Evolutionary conservation across 2,329 filamentous ascomycete species (phyloP).

Genomic region (Botrytis paeoniae): DNA sequence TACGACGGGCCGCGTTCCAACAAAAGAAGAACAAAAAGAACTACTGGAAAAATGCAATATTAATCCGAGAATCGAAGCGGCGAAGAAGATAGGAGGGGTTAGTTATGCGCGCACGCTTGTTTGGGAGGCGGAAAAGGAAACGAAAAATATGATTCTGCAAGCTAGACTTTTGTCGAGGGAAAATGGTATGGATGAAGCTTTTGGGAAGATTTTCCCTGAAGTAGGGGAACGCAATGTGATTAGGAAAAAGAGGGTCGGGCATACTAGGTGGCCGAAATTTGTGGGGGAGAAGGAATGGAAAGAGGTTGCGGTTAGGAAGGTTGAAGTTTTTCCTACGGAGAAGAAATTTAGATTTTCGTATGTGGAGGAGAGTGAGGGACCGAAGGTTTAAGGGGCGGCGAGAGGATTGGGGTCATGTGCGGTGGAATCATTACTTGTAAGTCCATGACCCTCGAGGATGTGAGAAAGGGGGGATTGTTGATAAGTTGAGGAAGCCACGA

Average conservation of each 20-base stretch:
- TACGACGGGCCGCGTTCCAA: not conserved
- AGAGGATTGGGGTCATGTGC: too few species aligned
- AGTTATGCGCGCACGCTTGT: not conserved
- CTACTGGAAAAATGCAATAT: not conserved
- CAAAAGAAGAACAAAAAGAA: not conserved
- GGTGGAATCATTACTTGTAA: not conserved
- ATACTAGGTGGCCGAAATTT: conserved; percentile 3
- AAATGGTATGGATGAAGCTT: not conserved
- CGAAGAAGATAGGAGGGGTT: not conserved
- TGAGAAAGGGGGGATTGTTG: not conserved
- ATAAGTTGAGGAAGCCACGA: not conserved
- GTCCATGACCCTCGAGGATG: not conserved
- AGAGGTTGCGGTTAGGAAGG: not conserved
- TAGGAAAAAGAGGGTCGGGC: not conserved
- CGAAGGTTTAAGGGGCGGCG: not conserved
- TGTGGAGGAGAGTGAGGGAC: not conserved
- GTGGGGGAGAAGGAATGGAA: not conserved
- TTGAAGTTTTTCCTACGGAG: not conserved
- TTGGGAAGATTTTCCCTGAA: not conserved
- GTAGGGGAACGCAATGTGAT: not conserved
- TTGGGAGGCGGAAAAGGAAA: not conserved
- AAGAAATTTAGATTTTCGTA: not conserved
- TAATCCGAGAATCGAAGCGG: not conserved
- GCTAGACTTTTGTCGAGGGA: not conserved
- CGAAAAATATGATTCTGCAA: not conserved